Evolutionary conservation across 192 early-diverging fungal genomes (phyloP), one percentile per base, ranked within the genome.

Genomic region (Backusella tarrabulga): DNA sequence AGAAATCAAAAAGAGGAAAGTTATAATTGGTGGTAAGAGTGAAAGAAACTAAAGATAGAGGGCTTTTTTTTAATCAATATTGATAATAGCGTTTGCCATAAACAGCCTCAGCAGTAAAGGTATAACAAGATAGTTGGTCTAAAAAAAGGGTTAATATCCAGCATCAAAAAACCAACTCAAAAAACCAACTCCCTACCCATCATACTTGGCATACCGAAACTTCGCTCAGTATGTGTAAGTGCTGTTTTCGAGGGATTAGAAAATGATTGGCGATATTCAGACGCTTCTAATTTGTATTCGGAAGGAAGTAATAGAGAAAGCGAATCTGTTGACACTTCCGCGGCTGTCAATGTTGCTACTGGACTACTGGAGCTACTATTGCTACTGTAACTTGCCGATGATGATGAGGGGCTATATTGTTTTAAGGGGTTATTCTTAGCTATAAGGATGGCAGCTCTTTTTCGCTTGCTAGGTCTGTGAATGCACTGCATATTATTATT

Each of bases 401-500:
- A n/a, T 63, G 21, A 29, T 63, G 26, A 26, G 11, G 9, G 19
- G 1, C 26, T 63, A n/a, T 63, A 12, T 23, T 63, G 26, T 63
- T 63, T 29, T 29, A 63, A 29, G 56, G 56, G 56, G 56, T 29
- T 63, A 14, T 63, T 63, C 21, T 23, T 29, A 63, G 56, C 56
- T 29, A 63, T 63, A 5, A 63, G 56, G 26, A 63, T 63, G 29
- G 56, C 56, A 7, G 56, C 26, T n/a, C 26, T 63, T 63, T 63
- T 63, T 26, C 56, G 56, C n/a, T 63, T 63, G 56, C 23, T 63
- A 63, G 56, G 56, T 41, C 52, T 72, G 46, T 83, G 79, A 21
- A 76, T 63, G 67, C 82, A 83, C n/a, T 68, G 36, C n/a, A 79
- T 76, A 6, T 63, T 67, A 46, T 79, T 83, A 23, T 63, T 52